Evolutionary conservation across 257 asterid genomes (phyloP), one percentile per base, ranked within the genome.

Genomic region (Lavandula angustifolia): DNA sequence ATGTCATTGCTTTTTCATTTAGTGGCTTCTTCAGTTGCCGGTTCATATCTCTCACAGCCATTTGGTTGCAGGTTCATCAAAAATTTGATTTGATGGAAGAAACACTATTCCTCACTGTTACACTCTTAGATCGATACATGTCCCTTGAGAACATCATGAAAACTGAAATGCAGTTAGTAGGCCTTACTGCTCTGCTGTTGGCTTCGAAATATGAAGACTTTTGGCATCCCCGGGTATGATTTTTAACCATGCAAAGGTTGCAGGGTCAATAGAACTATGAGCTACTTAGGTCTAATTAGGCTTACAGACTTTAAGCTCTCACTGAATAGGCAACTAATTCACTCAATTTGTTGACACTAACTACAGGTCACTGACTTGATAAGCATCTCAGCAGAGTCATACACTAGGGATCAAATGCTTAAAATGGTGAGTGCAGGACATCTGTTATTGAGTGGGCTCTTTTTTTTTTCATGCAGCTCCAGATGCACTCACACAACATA

Each of bases 201-300:
- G 99, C 99, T 34, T 92, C 99, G 31, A 92, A 92, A 70, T 92
- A 92, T 71, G 99, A 92, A 70, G 99, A 92, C 78, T 89, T 85
- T 72, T 92, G 96, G 92, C 96, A 87, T 75, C 99, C 96, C n/a
- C 83, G 82, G 90, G 96, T 92, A 87, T 75, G 63, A 62, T 66
- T 62, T 58, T 61, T 48, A 44, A 53, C 64, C 78, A 61, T 51
- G 44, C 55, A 54, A 33, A 58, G 72, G 29, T 48, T 42, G 50
- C 34, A 47, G 35, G 37, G n/a, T 43, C 40, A 9, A 7, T 18
- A n/a, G 41, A 57, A 16, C 46, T 32, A 37, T 55, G 38, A 59
- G 40, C 40, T 46, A 9, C 29, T 33, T 4, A 16, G 54, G 16
- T 6, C 18, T 13, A 54, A 12, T 22, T 22, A 22, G 27, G 27